A percentile compares a stretch with the other conserved stretches of the same genome.
phyloP scores from a whole-genome alignment of 2,329 filamentous ascomycete genomes.

The Colletotrichum eleusines region DNA sequence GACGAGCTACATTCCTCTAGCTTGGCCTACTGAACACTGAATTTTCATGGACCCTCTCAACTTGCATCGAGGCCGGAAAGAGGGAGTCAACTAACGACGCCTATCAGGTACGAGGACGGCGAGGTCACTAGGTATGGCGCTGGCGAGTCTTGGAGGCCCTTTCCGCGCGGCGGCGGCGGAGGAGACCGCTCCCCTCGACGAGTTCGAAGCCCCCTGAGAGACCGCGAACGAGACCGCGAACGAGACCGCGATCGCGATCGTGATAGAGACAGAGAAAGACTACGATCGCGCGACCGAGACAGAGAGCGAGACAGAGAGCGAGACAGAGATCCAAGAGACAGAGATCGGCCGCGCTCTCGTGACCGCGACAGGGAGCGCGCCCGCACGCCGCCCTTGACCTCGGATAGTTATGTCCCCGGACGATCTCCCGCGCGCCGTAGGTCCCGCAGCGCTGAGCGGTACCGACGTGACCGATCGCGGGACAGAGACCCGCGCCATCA shows the following conservation, averaged over 20 bases:
- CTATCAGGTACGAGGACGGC: constrained; percentile 68
- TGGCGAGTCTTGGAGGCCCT: constrained; percentile 71
- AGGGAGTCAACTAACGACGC: constrained; percentile 6
- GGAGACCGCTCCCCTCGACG: constrained; percentile 59
- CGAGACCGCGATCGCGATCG: constrained; percentile 39
- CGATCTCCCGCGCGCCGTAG: constrained; percentile 57
- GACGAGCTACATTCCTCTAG: background rate
- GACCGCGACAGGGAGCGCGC: constrained; percentile 44
- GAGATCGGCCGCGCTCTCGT: constrained; percentile 53
- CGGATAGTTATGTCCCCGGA: constrained; percentile 61
- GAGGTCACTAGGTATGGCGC: constrained; percentile 73
- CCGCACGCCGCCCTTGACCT: constrained; percentile 52
- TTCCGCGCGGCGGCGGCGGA: constrained; percentile 54
- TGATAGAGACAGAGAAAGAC: constrained; percentile 54
- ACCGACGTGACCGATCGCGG: constrained; percentile 57
- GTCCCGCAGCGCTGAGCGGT: constrained; percentile 58
- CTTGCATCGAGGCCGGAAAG: too few species aligned
- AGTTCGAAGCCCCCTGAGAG: constrained; percentile 47
- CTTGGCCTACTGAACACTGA: background rate
- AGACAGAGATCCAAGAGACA: constrained; percentile 46
- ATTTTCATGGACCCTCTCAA: background rate
- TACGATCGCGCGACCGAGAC: constrained; percentile 48
- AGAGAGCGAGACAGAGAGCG: constrained; percentile 24
- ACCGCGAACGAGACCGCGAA: constrained; percentile 39
- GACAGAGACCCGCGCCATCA: constrained; percentile 40